phyloP scores from a whole-genome alignment of 495 filamentous ascomycete species.

The Acidiella bohemica region DNA sequence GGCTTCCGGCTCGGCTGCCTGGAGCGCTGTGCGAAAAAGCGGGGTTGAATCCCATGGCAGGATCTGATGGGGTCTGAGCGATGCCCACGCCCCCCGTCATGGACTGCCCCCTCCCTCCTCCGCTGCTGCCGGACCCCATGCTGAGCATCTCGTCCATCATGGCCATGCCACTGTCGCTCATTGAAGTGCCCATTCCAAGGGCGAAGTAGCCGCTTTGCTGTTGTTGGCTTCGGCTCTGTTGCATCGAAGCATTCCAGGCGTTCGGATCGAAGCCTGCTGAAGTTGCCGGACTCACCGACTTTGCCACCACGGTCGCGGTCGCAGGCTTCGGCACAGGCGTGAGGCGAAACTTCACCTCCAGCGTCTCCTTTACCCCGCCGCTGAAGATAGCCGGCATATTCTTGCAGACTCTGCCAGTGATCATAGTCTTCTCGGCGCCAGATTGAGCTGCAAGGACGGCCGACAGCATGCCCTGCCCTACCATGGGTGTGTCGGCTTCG shows the following conservation, averaged over 20 bases:
- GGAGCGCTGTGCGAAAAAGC: conserved; percentile 22
- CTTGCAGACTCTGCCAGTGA: conserved; percentile 81
- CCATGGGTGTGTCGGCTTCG: conserved; percentile 80
- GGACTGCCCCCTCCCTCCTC: conserved; percentile 6
- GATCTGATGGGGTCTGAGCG: conserved; percentile 18
- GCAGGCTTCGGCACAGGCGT: conserved; percentile 65
- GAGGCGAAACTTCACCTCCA: conserved; percentile 87
- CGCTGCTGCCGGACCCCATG: conserved; percentile 4
- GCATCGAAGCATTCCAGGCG: conserved; percentile 40
- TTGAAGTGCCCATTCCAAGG: background rate
- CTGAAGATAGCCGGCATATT: conserved; percentile 73
- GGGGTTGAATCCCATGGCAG: conserved; percentile 15
- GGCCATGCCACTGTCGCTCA: conserved; percentile 2
- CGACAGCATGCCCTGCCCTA: conserved; percentile 93
- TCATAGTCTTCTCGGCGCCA: conserved; percentile 53
- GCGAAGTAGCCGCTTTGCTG: conserved; percentile 12
- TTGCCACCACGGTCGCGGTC: conserved; percentile 56
- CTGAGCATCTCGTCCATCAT: conserved; percentile 16
- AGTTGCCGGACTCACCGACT: conserved; percentile 45
- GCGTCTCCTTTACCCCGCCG: conserved; percentile 70
- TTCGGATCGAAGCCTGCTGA: conserved; percentile 54
- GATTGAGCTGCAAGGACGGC: conserved; percentile 57
- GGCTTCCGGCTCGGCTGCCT: conserved; percentile 29
- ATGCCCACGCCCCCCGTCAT: conserved; percentile 9
- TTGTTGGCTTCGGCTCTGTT: conserved; percentile 10